A percentile compares a stretch with the other conserved stretches of the same genome.
Conservation (phyloP, 164 flowering plant species). For the Aristolochia californica region DNA sequence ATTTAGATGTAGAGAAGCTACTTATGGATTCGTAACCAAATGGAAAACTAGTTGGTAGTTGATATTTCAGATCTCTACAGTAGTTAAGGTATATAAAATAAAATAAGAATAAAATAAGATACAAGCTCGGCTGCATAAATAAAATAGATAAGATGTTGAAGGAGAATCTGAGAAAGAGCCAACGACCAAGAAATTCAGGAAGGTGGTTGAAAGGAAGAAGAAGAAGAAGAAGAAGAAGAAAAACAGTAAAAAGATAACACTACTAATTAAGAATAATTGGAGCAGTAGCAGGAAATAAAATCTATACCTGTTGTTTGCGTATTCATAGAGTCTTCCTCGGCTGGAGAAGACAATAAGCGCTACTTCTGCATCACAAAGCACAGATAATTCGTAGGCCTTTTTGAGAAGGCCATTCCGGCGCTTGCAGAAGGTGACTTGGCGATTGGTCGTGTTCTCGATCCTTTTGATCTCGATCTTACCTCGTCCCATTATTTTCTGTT, state of each 20-base stretch:
- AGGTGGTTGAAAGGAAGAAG: background rate
- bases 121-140: background rate
- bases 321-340: slow-evolving; percentile 25
- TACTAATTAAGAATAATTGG: background rate
- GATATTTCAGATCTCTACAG: background rate
- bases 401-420: slow-evolving; percentile 23
- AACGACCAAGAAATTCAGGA: background rate
- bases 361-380: slow-evolving; percentile 22
- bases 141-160: background rate
- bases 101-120: background rate
- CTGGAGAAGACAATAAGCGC: slow-evolving; percentile 23
- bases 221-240: background rate
- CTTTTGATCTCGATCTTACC: slow-evolving; percentile 25
- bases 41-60: background rate
- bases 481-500: slow-evolving; percentile 14
- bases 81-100: background rate
- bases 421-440: slow-evolving; percentile 26
- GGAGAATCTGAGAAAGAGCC: background rate
- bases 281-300: background rate
- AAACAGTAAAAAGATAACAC: background rate
- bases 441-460: slow-evolving; percentile 22
- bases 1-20: background rate
- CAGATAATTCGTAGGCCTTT: slow-evolving; percentile 24
- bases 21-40: background rate
- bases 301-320: slow-evolving; percentile 18